These are phyloP conservation scores for Camellia granthamiana DNA, from an alignment of 148 eudicot species.

Conservation along the genomic window DNA sequence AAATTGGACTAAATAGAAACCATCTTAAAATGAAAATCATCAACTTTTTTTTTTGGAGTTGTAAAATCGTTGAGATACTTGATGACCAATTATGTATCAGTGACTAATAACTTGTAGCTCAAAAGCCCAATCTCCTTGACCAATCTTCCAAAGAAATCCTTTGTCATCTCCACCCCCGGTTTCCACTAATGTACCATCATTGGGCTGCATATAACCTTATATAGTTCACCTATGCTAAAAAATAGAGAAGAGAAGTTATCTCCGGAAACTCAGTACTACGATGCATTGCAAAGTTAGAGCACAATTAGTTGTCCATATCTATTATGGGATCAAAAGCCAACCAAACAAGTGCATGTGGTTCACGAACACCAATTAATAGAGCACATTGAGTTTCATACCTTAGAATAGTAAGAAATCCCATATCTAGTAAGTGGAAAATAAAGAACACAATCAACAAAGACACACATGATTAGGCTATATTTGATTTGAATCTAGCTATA, in stretches of 20 bases:
- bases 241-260: background rate
- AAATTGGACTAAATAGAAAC: background rate
- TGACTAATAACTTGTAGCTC: too few species aligned
- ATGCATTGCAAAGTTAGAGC: background rate
- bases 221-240: constrained; percentile 63
- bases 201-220: constrained; percentile 78
- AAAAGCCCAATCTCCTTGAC: too few species aligned
- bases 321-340: background rate
- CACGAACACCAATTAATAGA: background rate
- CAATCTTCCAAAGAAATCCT: constrained; percentile 32
- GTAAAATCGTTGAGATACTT: too few species aligned
- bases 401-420: background rate
- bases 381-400: background rate
- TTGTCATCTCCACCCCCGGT: constrained; percentile 79
- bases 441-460: too few species aligned
- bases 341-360: background rate
- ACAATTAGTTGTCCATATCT: background rate
- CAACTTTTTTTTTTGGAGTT: too few species aligned
- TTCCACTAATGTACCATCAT: constrained; percentile 78
- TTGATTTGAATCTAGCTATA: too few species aligned
- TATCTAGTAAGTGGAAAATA: background rate
- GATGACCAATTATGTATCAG: background rate
- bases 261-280: background rate
- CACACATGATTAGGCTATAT: too few species aligned
- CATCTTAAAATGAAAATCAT: background rate